Percentiles rank a stretch among this genome's conserved stretches.
phyloP scores from a whole-genome alignment of 345 rosid species.

The Arabidopsis arenosa region DNA sequence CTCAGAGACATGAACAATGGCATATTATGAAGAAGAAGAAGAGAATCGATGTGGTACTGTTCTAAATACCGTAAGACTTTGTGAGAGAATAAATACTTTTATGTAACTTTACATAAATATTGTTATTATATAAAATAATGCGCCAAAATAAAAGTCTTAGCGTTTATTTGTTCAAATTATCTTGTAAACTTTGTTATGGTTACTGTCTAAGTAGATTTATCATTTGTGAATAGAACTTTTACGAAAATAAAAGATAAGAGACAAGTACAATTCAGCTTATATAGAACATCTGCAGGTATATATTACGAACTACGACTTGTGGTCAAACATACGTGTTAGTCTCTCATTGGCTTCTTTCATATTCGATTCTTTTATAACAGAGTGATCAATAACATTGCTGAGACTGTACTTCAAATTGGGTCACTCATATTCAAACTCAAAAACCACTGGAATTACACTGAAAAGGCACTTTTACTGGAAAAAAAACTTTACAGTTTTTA shows the following conservation, averaged over 20 bases:
- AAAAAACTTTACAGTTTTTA: neutral
- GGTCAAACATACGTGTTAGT: slow-evolving; percentile 21
- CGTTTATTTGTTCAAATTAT: neutral
- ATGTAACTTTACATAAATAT: slow-evolving; percentile 10
- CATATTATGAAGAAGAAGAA: slow-evolving; percentile 36
- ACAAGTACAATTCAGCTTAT: neutral
- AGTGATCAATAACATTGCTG: neutral
- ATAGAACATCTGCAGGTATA: slow-evolving; percentile 2
- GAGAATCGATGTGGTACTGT: slow-evolving; percentile 54
- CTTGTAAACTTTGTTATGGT: slow-evolving; percentile 9
- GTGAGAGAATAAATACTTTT: slow-evolving; percentile 34
- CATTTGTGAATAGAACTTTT: neutral
- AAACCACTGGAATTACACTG: neutral
- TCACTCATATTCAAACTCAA: neutral
- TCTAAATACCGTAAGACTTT: slow-evolving; percentile 37
- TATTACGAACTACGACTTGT: neutral
- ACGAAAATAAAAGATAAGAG: neutral
- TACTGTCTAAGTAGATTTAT: neutral
- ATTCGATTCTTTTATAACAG: neutral
- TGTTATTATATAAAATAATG: neutral
- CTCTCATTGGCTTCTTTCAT: neutral
- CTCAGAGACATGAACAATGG: slow-evolving; percentile 23
- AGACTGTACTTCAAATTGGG: neutral
- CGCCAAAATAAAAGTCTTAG: neutral
- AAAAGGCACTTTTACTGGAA: neutral